These are phyloP conservation scores for Gossypium rotundifolium DNA, from an alignment of 345 rosid species.

Conservation along the genomic window DNA sequence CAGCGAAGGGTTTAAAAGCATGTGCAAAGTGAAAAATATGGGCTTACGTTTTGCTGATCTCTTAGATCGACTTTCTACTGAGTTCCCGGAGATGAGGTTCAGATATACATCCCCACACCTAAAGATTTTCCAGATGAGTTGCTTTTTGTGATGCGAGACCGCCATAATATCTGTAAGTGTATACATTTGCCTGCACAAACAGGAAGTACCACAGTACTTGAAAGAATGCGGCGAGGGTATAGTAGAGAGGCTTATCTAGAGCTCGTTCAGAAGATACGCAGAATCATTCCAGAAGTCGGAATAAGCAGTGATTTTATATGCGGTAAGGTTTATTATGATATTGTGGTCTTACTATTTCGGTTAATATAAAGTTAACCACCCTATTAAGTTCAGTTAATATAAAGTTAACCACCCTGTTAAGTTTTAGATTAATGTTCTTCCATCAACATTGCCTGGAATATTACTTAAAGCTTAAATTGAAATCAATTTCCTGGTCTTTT, in stretches of 20 bases:
- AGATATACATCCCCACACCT: constrained; percentile 95
- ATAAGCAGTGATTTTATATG: constrained; percentile 85
- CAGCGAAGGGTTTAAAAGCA: constrained; percentile 87
- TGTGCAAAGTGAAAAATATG: constrained; percentile 60
- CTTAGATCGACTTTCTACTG: constrained; percentile 63
- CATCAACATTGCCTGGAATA: background rate
- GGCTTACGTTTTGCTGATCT: constrained; percentile 91
- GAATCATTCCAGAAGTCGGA: constrained; percentile 74
- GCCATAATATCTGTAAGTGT: constrained; percentile 70
- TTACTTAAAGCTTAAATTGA: background rate
- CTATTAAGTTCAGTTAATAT: background rate
- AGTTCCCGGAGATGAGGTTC: constrained; percentile 90
- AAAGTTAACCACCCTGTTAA: background rate
- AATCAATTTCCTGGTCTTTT: background rate
- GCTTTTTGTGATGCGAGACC: constrained; percentile 70
- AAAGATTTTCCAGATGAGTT: constrained; percentile 88
- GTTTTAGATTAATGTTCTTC: background rate
- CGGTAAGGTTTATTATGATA: constrained; percentile 36
- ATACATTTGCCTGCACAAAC: constrained; percentile 95
- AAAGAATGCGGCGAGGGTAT: constrained; percentile 86
- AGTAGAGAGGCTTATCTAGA: constrained; percentile 93
- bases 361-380: background rate
- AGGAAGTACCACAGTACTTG: constrained; percentile 67
- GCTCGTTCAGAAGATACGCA: constrained; percentile 68
- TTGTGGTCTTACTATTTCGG: background rate